phyloP scores from a whole-genome alignment of 495 filamentous ascomycete genomes.

The Sphaerosporella brunnea region DNA sequence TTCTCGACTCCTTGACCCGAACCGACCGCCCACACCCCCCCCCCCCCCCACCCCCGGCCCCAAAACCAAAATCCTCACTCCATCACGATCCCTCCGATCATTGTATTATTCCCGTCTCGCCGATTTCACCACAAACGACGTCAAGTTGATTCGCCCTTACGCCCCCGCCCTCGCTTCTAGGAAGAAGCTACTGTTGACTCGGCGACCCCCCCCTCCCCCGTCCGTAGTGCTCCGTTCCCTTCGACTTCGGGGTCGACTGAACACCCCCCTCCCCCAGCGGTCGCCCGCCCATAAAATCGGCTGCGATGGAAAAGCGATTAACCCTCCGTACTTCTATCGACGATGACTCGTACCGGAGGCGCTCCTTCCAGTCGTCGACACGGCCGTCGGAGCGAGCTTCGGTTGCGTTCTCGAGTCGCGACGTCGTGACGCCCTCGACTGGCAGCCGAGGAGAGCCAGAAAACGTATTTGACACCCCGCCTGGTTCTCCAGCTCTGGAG shows the following conservation, averaged over 20 bases:
- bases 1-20: no score
- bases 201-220: background rate
- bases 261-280: background rate
- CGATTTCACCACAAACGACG: no score
- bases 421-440: slow-evolving; percentile 1
- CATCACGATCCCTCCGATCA: no score
- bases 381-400: background rate
- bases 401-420: background rate
- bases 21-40: no score
- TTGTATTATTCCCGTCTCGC: no score
- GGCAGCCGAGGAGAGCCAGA: background rate
- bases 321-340: background rate
- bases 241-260: background rate
- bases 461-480: slow-evolving; percentile 1
- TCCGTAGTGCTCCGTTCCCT: background rate
- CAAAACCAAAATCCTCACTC: no score
- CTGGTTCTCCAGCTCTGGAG: background rate
- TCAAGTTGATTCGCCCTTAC: no score
- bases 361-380: slow-evolving; percentile 1
- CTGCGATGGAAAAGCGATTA: slow-evolving; percentile 5
- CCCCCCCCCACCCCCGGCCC: no score
- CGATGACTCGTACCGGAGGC: background rate
- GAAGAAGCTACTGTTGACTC: slow-evolving; percentile 4
- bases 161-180: no score
- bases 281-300: no score